These are phyloP conservation scores for Ricinus communis DNA, from an alignment of 345 rosid species.

Conservation along the genomic window DNA sequence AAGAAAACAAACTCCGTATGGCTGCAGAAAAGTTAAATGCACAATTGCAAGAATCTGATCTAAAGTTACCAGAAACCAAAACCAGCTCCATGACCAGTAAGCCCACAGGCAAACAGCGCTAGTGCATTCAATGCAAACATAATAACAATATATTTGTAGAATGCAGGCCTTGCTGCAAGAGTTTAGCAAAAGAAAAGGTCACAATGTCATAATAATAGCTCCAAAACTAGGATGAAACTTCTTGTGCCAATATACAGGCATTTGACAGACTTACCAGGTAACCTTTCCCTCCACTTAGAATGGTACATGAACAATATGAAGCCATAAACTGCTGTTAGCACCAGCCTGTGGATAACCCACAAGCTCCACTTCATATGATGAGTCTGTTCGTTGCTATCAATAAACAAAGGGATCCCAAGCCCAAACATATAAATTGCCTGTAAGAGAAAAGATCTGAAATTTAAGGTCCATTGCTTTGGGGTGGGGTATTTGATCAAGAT, in stretches of 20 bases:
- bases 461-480: neutral
- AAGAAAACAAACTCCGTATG: neutral
- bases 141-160: constrained; percentile 64
- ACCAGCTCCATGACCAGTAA: constrained; percentile 56
- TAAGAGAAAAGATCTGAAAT: constrained; percentile 1
- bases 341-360: constrained; percentile 79
- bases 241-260: neutral
- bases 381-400: constrained; percentile 46
- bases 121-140: constrained; percentile 69
- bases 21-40: neutral
- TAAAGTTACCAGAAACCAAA: constrained; percentile 75
- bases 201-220: neutral
- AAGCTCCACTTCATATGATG: constrained; percentile 72
- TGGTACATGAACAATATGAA: constrained; percentile 67
- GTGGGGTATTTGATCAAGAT: neutral
- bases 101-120: constrained; percentile 59
- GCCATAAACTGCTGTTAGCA: constrained; percentile 75
- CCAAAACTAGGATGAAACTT: neutral
- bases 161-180: constrained; percentile 83
- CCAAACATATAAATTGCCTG: constrained; percentile 77
- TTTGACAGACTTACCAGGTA: constrained; percentile 57
- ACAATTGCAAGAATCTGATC: neutral
- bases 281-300: constrained; percentile 78
- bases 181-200: neutral
- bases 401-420: constrained; percentile 76